Evolutionary conservation across 2,329 filamentous ascomycete genomes (phyloP), one percentile per base, ranked within the genome.

Genomic region (Colletotrichum tropicicola): DNA sequence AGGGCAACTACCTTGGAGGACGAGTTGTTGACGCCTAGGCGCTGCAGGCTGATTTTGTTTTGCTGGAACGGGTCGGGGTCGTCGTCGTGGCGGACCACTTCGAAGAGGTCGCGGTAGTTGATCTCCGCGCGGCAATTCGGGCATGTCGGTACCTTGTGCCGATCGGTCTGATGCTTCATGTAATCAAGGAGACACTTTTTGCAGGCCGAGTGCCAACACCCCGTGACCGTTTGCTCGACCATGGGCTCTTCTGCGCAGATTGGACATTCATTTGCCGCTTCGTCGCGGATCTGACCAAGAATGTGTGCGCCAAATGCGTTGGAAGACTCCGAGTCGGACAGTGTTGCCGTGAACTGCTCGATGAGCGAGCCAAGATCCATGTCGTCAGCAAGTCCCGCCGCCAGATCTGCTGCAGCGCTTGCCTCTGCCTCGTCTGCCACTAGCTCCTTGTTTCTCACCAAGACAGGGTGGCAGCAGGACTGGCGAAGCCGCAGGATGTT

Each of bases 121-220:
- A 99, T 89, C 12, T 89, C 84, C 70, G 93, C 92, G 30, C 96
- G 91, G 74, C 96, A 99, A 69, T 92, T 95, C 80, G 97, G 97
- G 78, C 96, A 99, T 9, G 91, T 88, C 1, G 96, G 91, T 0
- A 91, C 77, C 52, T 92, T 87, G 44, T 90, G 89, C 63, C 91
- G 93, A 69, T 93, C 90, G 5, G 85, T 91, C 75, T 97, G 92
- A 72, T 97, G 94, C 68, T 92, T 89, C 73, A 99, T 97, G 71
- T 93, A 97, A 70, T 93, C 90, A 2, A 97, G 81, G n/a, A 98
- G 81, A 72, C 96, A 99, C 67, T 92, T 91, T 78, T 96, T 97
- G 81, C 96, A 99, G 1, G 96, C 94, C 32, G 93, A 97, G 77
- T 99, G 96, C 94, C 96, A 99, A 78, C 96, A 99, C 0, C 93